Base-by-base conservation (phyloP, 192 early-diverging fungal genomes). In the Haplosporangium gracile region DNA sequence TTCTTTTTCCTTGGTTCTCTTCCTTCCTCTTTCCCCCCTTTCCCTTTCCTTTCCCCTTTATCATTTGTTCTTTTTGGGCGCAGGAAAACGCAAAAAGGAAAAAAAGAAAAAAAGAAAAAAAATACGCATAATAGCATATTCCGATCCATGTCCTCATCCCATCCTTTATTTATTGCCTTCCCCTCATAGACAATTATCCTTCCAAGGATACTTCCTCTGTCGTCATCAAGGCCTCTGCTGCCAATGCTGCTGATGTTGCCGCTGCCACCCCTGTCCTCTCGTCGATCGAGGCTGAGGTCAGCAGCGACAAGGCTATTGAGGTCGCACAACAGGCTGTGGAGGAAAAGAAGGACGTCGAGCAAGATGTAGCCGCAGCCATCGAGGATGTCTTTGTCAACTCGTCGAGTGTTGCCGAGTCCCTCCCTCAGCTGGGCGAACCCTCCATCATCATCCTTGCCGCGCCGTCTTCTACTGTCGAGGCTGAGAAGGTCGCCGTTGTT, bases 381-480 rank as follows among this genome's bases (percentile, higher is more conserved):
- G 75, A 76, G 53, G 38, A 76, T 16, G 38, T 60, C 22, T 34
- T 40, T 47, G 24, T 40, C 40, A 76, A 76, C 40, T 39, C 75
- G 34, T 43, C 75, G 0, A 76, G 75, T 13, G 75, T 76, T 9
- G 65, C 26, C 22, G 45, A 77, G n/a, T n/a, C 42, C 26, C n/a
- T 77, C 6, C 75, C 75, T 5, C 32, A 43, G 34, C 38, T 76
- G 38, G 60, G 6, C 24, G 75, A 63, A 38, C 63, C 57, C 13
- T 32, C 75, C 16, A 26, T 76, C 60, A n/a, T 45, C 40, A 32
- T 72, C 29, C 60, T 29, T 65, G 29, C 60, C 0, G 70, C 22
- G 38, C 42, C 49, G 49, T 51, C 39, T 7, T 36, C 18, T 40
- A 16, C n/a, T 42, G 38, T 32, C 4, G 57, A 76, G 60, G 11